Base-by-base conservation (phyloP, 2,329 filamentous ascomycete species). In the Parascedosporium putredinis region DNA sequence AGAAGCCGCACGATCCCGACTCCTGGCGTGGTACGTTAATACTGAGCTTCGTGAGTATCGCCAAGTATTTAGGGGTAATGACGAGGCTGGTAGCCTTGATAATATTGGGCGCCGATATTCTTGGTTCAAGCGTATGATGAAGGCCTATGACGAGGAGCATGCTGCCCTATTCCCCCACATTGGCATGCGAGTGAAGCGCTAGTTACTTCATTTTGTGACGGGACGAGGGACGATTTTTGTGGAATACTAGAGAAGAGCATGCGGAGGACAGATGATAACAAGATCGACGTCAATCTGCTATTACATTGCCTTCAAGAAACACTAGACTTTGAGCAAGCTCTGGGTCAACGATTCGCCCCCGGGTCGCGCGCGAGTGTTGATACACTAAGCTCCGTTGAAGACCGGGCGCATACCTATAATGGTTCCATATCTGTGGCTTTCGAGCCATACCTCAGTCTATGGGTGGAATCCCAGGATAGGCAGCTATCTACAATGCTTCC, bases 11-110 rank as follows among this genome's bases (percentile, higher is more conserved):
- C 81, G 86, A 57, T 77, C 83, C 6, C 76, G 93, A 44, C 71
- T 98, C 34, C 78, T 95, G 61, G 93, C 86, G 9, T 98, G 93
- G 93, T 98, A 98, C 64, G 89, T 95, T 68, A 98, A 98, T 63
- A 96, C 93, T 2, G 88, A 96, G 68, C 72, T 98, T 56, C 80
- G 93, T 46, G 93, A 98, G 68, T 98, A 98, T 63, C 79, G 93
- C 48, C 88, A 95, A 61, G 88, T 98, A 0, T 98, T 98, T 66
- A 79, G 90, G 36, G 91, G 91, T 33, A 97, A 93, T 60, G 93
- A 98, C 62, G 93, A 98, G 70, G 93, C 93, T 4, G 93, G 91
- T 5, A 95, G 84, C 53, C 68, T 98, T 62, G 93, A 98, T 73
- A 98, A 98, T 60, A 98, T 98, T 53, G 88, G 90, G 4, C 78